Evolutionary conservation across 352 stramenopile genomes (phyloP).

Genomic region (Phytophthora tentaculata): DNA sequence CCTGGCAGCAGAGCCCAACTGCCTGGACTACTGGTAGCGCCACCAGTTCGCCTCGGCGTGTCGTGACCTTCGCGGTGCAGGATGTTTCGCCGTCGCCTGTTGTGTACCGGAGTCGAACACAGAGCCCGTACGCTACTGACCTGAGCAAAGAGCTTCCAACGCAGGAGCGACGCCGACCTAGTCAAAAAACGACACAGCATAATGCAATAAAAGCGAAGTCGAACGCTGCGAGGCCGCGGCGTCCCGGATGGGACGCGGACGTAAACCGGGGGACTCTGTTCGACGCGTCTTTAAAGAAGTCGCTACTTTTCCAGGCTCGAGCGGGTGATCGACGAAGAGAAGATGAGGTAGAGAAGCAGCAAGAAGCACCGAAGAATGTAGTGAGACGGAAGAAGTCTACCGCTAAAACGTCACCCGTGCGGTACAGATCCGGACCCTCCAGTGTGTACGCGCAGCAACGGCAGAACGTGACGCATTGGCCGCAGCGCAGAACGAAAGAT

Average conservation of each 20-base stretch:
- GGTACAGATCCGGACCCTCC: constrained; percentile 30
- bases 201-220: not conserved
- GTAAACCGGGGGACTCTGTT: constrained; percentile 46
- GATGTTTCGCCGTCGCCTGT: constrained; percentile 48
- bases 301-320: constrained; percentile 55
- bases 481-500: constrained; percentile 42
- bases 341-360: constrained; percentile 16
- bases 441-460: constrained; percentile 40
- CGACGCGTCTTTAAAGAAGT: constrained; percentile 60
- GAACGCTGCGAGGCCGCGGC: constrained; percentile 6
- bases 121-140: constrained; percentile 21
- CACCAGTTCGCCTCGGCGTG: constrained; percentile 25
- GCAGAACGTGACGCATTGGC: constrained; percentile 28
- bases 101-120: constrained; percentile 29
- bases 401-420: constrained; percentile 2
- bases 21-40: constrained; percentile 5
- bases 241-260: constrained; percentile 57
- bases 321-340: constrained; percentile 48
- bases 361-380: not conserved
- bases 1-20: not conserved
- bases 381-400: constrained; percentile 1
- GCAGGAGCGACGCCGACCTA: constrained; percentile 1
- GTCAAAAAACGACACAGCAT: not conserved
- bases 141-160: constrained; percentile 2
- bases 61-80: constrained; percentile 63